phyloP scores from a whole-genome alignment of 148 eudicot species.

The Vaccinium corymbosum region DNA sequence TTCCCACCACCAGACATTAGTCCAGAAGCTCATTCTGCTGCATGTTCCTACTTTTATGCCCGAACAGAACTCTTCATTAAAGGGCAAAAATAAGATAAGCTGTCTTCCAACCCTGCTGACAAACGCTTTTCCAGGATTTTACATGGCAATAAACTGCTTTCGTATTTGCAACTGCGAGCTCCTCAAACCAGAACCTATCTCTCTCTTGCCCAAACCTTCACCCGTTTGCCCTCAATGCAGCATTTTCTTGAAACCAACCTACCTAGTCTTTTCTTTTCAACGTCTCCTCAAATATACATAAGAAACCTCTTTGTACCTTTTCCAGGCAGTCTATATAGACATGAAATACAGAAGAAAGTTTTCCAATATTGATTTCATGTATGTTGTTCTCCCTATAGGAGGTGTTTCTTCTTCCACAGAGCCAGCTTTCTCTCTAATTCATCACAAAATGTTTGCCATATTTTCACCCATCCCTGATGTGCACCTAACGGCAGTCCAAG shows the following conservation, averaged over 20 bases:
- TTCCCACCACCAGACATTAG: not conserved
- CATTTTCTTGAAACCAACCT: not conserved
- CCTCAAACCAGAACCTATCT: not conserved
- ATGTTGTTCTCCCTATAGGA: not conserved
- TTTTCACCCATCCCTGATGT: not conserved
- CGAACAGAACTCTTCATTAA: not conserved
- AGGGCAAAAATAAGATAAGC: not conserved
- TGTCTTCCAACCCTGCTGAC: not conserved
- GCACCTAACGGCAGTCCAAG: not conserved
- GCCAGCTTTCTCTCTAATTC: not conserved
- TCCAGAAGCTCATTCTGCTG: not conserved
- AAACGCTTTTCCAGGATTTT: not conserved
- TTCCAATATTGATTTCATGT: not conserved
- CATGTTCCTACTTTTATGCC: not conserved
- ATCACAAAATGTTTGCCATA: not conserved
- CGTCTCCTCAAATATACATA: not conserved
- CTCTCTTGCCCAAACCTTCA: slow-evolving; percentile 2
- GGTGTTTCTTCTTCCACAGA: not conserved
- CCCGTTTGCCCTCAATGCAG: not conserved
- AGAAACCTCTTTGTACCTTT: not conserved
- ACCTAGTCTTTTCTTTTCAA: not conserved
- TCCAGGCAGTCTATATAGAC: not conserved
- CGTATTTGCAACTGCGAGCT: not conserved
- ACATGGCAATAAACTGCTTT: not conserved
- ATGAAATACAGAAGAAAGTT: not conserved